Evolutionary conservation across 352 stramenopile genomes (phyloP).

Genomic region (Pythium insidiosum): DNA sequence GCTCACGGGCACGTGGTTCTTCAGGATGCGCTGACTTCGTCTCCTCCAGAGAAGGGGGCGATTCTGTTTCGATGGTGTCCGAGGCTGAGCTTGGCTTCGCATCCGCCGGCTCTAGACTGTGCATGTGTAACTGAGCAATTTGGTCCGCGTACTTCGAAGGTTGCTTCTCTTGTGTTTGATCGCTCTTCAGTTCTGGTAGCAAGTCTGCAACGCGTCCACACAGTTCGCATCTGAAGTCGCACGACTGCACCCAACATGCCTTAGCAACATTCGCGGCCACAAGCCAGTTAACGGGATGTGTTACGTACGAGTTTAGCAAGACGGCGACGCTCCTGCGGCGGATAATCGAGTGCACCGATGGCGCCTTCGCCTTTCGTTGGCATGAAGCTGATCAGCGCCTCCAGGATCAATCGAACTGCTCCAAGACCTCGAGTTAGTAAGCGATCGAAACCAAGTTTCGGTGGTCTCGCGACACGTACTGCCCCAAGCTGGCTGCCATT

Average conservation of each 20-base stretch:
- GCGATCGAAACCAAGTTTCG: background rate
- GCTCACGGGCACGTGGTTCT: too few species aligned
- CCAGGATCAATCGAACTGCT: conserved; percentile 94
- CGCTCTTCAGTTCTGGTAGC: conserved; percentile 42
- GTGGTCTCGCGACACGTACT: too few species aligned
- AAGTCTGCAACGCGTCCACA: conserved; percentile 62
- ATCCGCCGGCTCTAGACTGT: conserved; percentile 64
- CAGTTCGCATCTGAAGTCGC: conserved; percentile 69
- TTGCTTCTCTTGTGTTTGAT: conserved; percentile 9
- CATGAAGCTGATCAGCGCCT: conserved; percentile 98
- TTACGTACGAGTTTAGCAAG: conserved; percentile 54
- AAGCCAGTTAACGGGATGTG: too few species aligned
- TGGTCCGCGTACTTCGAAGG: conserved; percentile 71
- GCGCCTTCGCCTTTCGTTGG: conserved; percentile 83
- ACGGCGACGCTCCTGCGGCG: conserved; percentile 45
- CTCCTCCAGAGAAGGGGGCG: too few species aligned
- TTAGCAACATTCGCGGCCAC: too few species aligned
- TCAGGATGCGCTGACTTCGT: background rate
- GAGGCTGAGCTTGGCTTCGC: background rate
- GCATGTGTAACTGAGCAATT: conserved; percentile 76
- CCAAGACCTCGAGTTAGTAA: background rate
- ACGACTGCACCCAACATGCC: conserved; percentile 29
- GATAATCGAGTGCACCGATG: conserved; percentile 76
- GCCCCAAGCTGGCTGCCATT: conserved; percentile 94
- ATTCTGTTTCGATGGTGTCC: too few species aligned